Percentiles rank a stretch among this genome's conserved stretches.
Evolutionary conservation across 2,329 filamentous ascomycete species (phyloP).

Genomic region (Colletotrichum sp.): DNA sequence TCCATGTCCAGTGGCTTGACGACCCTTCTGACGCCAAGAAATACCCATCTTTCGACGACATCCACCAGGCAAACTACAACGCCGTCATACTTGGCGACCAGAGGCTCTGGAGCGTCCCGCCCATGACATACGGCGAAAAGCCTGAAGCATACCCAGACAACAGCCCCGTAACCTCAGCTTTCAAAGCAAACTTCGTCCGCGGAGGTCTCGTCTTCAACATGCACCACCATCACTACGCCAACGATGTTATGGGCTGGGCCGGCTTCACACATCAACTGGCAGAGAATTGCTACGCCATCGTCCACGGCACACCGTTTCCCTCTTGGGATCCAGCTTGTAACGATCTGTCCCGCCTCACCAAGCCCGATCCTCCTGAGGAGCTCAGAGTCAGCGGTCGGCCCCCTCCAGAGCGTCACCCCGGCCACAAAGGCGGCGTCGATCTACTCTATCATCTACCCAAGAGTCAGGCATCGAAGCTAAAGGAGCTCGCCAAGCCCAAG

Average conservation of each 20-base stretch:
- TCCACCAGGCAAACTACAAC: slow-evolving; percentile 39
- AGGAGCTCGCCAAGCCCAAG: slow-evolving; percentile 35
- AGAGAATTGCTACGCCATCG: slow-evolving; percentile 43
- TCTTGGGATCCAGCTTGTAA: slow-evolving; percentile 39
- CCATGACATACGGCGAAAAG: slow-evolving; percentile 44
- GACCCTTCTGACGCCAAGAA: slow-evolving; percentile 4
- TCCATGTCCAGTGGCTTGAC: slow-evolving; percentile 44
- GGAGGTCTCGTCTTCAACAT: slow-evolving; percentile 46
- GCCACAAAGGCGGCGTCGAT: slow-evolving; percentile 25
- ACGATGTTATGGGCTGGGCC: slow-evolving; percentile 47
- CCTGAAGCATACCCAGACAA: slow-evolving; percentile 38
- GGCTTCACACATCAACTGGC: slow-evolving; percentile 42
- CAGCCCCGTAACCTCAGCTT: slow-evolving; percentile 38
- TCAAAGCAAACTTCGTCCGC: slow-evolving; percentile 45
- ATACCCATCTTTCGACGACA: slow-evolving; percentile 36
- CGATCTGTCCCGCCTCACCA: slow-evolving; percentile 38
- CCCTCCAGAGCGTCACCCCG: slow-evolving; percentile 30
- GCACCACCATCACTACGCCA: slow-evolving; percentile 47
- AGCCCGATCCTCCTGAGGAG: slow-evolving; percentile 28
- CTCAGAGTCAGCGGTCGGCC: slow-evolving; percentile 34
- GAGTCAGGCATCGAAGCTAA: slow-evolving; percentile 46
- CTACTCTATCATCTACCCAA: slow-evolving; percentile 48
- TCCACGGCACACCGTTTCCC: slow-evolving; percentile 32
- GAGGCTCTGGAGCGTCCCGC: slow-evolving; percentile 35
- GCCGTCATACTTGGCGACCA: slow-evolving; percentile 35